phyloP scores from a whole-genome alignment of 768 basidiomycete species.

The Tubosaeta sp. region DNA sequence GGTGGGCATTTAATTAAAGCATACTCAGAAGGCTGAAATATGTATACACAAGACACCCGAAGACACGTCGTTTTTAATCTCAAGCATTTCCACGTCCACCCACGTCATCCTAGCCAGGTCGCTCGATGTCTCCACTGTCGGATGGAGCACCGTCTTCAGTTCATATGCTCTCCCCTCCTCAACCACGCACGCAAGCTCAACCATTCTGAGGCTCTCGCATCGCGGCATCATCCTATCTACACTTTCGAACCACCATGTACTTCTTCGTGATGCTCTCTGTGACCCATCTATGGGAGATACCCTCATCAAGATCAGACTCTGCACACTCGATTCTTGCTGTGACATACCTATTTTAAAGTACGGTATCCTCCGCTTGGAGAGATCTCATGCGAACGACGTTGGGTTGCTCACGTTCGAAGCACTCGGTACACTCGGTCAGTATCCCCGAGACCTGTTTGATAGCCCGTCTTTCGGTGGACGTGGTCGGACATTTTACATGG shows the following conservation, averaged over 20 bases:
- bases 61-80: background rate
- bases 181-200: background rate
- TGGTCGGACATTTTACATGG: constrained; percentile 5
- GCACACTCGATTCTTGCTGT: background rate
- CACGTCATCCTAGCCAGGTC: constrained; percentile 16
- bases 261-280: constrained; percentile 11
- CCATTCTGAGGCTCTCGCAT: constrained; percentile 9
- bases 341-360: background rate
- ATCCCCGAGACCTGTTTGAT: background rate
- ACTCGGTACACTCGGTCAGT: background rate
- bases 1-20: background rate
- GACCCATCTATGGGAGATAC: constrained; percentile 9
- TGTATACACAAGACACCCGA: background rate
- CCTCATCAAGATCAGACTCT: constrained; percentile 9
- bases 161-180: constrained; percentile 11
- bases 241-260: background rate
- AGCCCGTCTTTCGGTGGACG: constrained; percentile 11
- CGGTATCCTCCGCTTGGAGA: constrained; percentile 9
- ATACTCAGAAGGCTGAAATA: background rate
- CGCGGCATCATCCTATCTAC: constrained; percentile 5
- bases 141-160: constrained; percentile 10
- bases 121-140: background rate
- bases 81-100: constrained; percentile 19
- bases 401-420: constrained; percentile 9
- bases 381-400: background rate